A percentile compares a stretch with the other conserved stretches of the same genome.
Conservation (phyloP, 768 basidiomycete genomes). For the Strobilomyces echinocephalus region DNA sequence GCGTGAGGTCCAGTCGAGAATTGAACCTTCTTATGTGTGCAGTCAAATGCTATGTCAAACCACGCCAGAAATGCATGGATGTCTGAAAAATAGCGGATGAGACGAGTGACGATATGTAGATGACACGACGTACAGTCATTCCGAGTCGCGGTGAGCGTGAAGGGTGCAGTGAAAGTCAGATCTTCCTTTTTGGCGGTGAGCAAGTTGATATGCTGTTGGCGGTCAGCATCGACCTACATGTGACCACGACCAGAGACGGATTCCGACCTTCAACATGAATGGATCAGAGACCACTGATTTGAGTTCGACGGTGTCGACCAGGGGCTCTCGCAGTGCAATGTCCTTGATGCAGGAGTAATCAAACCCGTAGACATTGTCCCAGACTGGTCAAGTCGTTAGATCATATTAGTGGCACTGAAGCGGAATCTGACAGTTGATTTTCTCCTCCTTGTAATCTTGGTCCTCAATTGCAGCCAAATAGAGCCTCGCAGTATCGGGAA, state of each 20-base stretch:
- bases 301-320: slow-evolving; percentile 98
- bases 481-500: slow-evolving; percentile 91
- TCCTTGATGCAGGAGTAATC: slow-evolving; percentile 99
- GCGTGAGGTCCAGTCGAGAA: slow-evolving; percentile 99
- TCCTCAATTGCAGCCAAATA: slow-evolving; percentile 98
- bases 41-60: slow-evolving; percentile 96
- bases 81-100: slow-evolving; percentile 45
- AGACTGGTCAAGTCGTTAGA: slow-evolving; percentile 54
- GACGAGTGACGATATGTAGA: neutral
- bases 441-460: slow-evolving; percentile 99
- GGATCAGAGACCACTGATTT: slow-evolving; percentile 94
- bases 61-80: slow-evolving; percentile 97
- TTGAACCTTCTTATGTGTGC: slow-evolving; percentile 90
- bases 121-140: slow-evolving; percentile 74
- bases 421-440: slow-evolving; percentile 81
- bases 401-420: neutral
- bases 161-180: slow-evolving; percentile 77
- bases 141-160: slow-evolving; percentile 75
- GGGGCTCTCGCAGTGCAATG: slow-evolving; percentile 91
- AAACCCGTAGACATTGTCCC: slow-evolving; percentile 99
- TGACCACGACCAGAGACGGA: neutral
- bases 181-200: slow-evolving; percentile 93
- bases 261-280: slow-evolving; percentile 73
- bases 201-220: slow-evolving; percentile 77
- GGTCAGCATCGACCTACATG: slow-evolving; percentile 1